A percentile compares a stretch with the other conserved stretches of the same genome.
These are phyloP conservation scores for Aureobasidium sp. DNA, from an alignment of 2,329 filamentous ascomycete genomes.

Conservation along the genomic window DNA sequence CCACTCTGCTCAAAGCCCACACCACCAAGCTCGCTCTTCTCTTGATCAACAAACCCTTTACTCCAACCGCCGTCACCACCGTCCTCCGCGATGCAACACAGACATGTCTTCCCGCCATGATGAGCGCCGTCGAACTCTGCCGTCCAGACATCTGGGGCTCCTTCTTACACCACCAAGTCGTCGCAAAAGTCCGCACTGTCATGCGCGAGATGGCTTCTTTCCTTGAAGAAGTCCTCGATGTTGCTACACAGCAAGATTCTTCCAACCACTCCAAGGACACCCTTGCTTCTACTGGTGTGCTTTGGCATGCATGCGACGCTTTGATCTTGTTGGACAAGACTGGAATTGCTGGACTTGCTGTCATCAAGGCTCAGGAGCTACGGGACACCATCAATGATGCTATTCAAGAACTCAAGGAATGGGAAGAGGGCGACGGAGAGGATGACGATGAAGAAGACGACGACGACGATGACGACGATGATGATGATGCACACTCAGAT, in stretches of 20 bases:
- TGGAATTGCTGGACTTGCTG: slow-evolving; percentile 64
- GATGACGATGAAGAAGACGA: slow-evolving; percentile 33
- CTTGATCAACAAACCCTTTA: slow-evolving; percentile 80
- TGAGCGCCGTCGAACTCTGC: slow-evolving; percentile 63
- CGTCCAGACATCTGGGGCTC: slow-evolving; percentile 54
- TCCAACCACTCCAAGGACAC: slow-evolving; percentile 35
- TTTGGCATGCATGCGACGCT: slow-evolving; percentile 80
- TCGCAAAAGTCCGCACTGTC: slow-evolving; percentile 51
- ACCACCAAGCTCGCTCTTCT: slow-evolving; percentile 82
- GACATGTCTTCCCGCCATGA: slow-evolving; percentile 66
- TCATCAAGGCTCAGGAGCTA: slow-evolving; percentile 66
- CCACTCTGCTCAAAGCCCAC: slow-evolving; percentile 70
- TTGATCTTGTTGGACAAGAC: slow-evolving; percentile 56
- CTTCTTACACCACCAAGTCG: slow-evolving; percentile 57
- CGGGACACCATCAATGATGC: slow-evolving; percentile 72
- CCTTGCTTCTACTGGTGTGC: slow-evolving; percentile 61
- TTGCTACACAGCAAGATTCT: slow-evolving; percentile 29
- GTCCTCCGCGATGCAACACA: slow-evolving; percentile 67
- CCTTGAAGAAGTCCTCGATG: slow-evolving; percentile 46
- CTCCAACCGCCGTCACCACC: slow-evolving; percentile 63
- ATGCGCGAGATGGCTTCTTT: slow-evolving; percentile 58
- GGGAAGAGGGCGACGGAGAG: slow-evolving; percentile 52
- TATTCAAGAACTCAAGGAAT: slow-evolving; percentile 78
- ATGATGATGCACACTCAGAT: slow-evolving; percentile 32
- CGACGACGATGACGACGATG: slow-evolving; percentile 34